Base-by-base conservation (phyloP, 805 yeast species). In the Yarrowia osloensis region DNA sequence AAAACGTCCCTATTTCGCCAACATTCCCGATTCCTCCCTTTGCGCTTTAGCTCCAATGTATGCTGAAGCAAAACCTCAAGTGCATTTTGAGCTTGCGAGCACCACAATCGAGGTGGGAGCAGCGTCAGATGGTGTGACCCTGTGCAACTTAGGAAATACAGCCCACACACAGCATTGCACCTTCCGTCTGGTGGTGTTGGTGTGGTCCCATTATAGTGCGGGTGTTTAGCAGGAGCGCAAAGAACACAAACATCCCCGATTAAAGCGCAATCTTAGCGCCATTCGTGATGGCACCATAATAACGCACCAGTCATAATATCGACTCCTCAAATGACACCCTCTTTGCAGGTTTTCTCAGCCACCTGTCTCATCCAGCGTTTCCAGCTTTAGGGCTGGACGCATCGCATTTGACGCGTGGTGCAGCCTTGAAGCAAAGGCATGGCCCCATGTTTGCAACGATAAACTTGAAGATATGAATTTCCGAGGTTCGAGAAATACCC, bases 341-440 rank as follows among this genome's bases (percentile, higher is more conserved):
- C 33, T 29, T 28, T n/a, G 24, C 11, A 19, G 22, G 17, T 1
- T 4, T 24, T 13, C 50, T 15, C 52, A 26, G 33, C 33, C 52
- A n/a, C 33, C 28, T 49, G 37, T 49, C 55, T 47, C 54, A 47
- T 3, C 54, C 37, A 47, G 50, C 50, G 4, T 46, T 26, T 26
- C 8, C 31, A 15, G 9, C 5, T 4, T 47, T 47, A n/a, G 22
- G 54, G 55, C 55, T 49, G 39, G 55, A 21, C 21, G 55, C 55
- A 49, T 49, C 55, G 31, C 55, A 29, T 47, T 40, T 13, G 55
- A 49, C 55, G 55, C 55, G 55, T 47, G 54, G 17, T 49, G 55
- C 55, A 49, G 55, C 55, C 39, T n/a, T 28, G 39, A 49, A 26
- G 55, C 39, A 49, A 21, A 31, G 55, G 39, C 39, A 13, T 49